These are phyloP conservation scores for Lodderomyces theae DNA, from an alignment of 1,139 yeast genomes.

Conservation along the genomic window DNA sequence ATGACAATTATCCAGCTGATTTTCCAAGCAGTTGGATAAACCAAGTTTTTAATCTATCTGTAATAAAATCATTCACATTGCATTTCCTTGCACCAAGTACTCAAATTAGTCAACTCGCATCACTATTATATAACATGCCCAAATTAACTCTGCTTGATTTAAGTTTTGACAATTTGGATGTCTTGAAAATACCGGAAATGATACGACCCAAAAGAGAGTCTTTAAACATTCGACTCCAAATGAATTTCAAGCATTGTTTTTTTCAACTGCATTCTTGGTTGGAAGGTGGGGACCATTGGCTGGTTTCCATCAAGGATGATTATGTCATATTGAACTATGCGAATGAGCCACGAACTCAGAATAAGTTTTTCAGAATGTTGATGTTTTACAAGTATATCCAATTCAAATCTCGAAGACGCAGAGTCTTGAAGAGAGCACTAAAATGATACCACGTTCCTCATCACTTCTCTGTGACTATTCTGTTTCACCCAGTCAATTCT, in stretches of 20 bases:
- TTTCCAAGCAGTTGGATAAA: not conserved
- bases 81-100: not conserved
- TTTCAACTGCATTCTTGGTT: not conserved
- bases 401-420: not conserved
- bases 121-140: not conserved
- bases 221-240: not conserved
- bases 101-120: not conserved
- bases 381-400: not conserved
- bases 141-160: not conserved
- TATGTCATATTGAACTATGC: not conserved
- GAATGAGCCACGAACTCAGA: not conserved
- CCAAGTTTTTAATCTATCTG: not conserved
- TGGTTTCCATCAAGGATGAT: not conserved
- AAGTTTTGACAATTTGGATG: not conserved
- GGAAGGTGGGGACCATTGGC: not conserved
- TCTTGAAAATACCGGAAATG: not conserved
- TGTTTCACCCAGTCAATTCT: conserved; percentile 7
- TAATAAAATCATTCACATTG: not conserved
- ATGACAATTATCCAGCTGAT: not conserved
- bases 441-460: not conserved
- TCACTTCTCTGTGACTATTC: too few species aligned
- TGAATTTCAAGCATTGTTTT: not conserved
- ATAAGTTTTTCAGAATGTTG: not conserved
- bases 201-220: not conserved
- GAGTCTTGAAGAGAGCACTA: not conserved